phyloP scores from a whole-genome alignment of 2,329 filamentous ascomycete genomes.

The Aureobasidium namibiae region DNA sequence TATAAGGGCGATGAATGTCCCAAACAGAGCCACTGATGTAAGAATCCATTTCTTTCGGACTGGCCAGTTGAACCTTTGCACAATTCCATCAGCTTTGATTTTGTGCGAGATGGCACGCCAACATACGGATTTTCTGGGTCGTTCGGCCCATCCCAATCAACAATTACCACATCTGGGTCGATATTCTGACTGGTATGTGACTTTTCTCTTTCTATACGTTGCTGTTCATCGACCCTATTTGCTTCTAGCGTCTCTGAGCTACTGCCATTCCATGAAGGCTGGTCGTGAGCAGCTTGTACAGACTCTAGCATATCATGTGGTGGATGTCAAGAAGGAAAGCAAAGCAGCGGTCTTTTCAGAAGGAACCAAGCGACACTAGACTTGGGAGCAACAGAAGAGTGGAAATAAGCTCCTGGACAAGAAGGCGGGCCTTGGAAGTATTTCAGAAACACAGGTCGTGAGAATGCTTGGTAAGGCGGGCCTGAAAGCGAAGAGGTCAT shows the following conservation, averaged over 20 bases:
- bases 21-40: slow-evolving; percentile 24
- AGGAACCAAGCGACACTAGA: background rate
- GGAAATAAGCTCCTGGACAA: background rate
- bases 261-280: background rate
- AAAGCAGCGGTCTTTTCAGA: background rate
- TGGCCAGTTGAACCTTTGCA: slow-evolving; percentile 25
- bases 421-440: background rate
- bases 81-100: background rate
- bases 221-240: slow-evolving; percentile 6
- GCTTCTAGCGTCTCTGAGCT: slow-evolving; percentile 2
- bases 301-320: background rate
- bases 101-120: background rate
- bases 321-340: background rate
- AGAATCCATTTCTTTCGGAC: slow-evolving; percentile 26
- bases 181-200: background rate
- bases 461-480: background rate
- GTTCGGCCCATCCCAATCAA: slow-evolving; percentile 41
- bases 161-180: slow-evolving; percentile 14
- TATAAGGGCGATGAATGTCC: slow-evolving; percentile 26
- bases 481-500: background rate
- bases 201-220: slow-evolving; percentile 1
- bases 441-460: background rate
- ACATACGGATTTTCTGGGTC: slow-evolving; percentile 25
- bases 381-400: background rate
- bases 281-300: background rate